Conservation (phyloP, 2,329 filamentous ascomycete genomes). For the Neopestalotiopsis rosae region DNA sequence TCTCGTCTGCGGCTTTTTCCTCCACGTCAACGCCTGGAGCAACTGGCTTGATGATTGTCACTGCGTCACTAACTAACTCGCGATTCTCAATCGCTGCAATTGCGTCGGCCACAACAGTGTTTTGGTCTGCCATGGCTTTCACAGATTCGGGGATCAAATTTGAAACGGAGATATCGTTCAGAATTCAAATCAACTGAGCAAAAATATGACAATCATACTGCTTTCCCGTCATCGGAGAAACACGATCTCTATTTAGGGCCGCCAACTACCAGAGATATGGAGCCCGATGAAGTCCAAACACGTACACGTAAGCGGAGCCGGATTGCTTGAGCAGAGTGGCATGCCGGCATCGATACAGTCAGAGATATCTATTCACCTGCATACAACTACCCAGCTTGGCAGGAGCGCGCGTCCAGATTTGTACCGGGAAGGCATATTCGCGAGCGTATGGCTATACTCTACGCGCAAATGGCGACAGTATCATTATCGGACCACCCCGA, state of each 20-base stretch:
- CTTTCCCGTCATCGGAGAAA: neutral
- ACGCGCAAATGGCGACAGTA: neutral
- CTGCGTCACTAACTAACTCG: neutral
- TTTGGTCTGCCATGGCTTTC: neutral
- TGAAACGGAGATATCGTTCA: neutral
- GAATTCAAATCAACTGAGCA: neutral
- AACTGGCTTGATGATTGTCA: neutral
- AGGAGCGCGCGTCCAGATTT: neutral
- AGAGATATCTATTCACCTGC: neutral
- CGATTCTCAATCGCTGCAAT: neutral
- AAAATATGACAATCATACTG: neutral
- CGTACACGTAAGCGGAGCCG: neutral
- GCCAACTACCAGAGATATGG: neutral
- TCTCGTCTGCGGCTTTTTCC: neutral
- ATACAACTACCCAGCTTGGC: neutral
- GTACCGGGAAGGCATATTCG: neutral
- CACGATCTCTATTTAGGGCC: neutral
- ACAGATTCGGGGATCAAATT: neutral
- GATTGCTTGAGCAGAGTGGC: neutral
- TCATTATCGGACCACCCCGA: neutral
- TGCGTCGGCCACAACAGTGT: neutral
- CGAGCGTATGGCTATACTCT: neutral
- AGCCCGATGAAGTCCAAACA: neutral
- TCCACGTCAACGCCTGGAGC: neutral
- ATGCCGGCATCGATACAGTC: neutral